Percentiles rank a stretch among this genome's conserved stretches.
Evolutionary conservation across 2,329 filamentous ascomycete genomes (phyloP).

Genomic region (Fusarium floridanum): DNA sequence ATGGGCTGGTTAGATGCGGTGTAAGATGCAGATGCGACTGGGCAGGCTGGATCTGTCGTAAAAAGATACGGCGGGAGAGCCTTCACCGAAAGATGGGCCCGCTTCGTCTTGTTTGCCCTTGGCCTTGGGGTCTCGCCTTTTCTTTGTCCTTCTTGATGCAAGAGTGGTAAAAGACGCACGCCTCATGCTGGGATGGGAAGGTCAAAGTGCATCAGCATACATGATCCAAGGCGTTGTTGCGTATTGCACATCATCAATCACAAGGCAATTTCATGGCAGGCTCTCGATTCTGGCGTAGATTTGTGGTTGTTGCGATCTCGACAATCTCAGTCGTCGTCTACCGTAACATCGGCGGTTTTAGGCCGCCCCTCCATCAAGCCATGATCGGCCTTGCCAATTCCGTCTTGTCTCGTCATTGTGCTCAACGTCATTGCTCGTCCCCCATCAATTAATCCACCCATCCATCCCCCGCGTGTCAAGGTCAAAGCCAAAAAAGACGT

Average conservation of each 20-base stretch:
- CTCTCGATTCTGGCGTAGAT: constrained; percentile 1
- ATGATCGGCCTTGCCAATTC: constrained; percentile 1
- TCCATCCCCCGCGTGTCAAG: constrained; percentile 9
- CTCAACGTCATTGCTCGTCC: constrained; percentile 32
- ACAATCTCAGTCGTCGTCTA: background rate
- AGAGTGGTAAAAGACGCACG: constrained; percentile 1
- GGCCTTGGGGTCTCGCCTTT: background rate
- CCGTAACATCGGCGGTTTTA: constrained; percentile 28
- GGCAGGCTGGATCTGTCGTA: constrained; percentile 34
- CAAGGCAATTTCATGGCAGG: background rate
- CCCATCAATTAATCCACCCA: background rate
- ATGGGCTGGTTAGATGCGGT: constrained; percentile 13
- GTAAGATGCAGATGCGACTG: constrained; percentile 27
- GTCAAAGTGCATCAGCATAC: background rate
- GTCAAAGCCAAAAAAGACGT: constrained; percentile 3
- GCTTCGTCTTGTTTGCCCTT: background rate
- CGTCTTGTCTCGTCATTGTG: constrained; percentile 27
- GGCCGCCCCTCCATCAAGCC: constrained; percentile 21
- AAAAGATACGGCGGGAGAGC: constrained; percentile 23
- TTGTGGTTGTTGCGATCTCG: constrained; percentile 1
- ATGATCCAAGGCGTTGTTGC: background rate
- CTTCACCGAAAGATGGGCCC: constrained; percentile 28
- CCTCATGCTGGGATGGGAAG: background rate
- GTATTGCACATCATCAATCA: background rate
- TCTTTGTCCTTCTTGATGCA: background rate